phyloP scores from a whole-genome alignment of 805 yeast genomes.

The Zygosaccharomyces lentus region DNA sequence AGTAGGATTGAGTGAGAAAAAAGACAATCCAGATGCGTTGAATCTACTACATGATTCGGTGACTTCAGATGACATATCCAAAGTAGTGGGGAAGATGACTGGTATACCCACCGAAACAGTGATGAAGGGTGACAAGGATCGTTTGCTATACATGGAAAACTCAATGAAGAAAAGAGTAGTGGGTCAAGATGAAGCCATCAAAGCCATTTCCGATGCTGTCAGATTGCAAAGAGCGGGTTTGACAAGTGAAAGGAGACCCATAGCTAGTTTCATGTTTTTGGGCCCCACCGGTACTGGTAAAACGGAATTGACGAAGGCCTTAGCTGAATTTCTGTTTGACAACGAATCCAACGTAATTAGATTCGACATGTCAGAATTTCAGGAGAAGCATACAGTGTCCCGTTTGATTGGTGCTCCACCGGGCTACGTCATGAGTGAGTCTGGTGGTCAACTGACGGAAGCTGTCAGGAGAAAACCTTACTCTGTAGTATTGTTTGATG shows the following conservation, averaged over 20 bases:
- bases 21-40: constrained; percentile 33
- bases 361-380: constrained; percentile 98
- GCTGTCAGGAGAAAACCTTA: constrained; percentile 95
- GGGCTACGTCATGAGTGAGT: constrained; percentile 92
- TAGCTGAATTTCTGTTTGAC: constrained; percentile 88
- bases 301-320: constrained; percentile 88
- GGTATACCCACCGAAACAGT: constrained; percentile 91
- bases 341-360: constrained; percentile 82
- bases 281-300: constrained; percentile 99
- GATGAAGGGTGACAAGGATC: constrained; percentile 92
- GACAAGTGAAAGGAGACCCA: constrained; percentile 90
- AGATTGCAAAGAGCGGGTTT: constrained; percentile 95
- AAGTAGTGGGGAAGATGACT: constrained; percentile 88
- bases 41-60: constrained; percentile 72
- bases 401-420: constrained; percentile 97
- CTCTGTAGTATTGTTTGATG: constrained; percentile 88
- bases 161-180: constrained; percentile 73
- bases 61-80: constrained; percentile 88
- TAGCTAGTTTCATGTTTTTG: constrained; percentile 91
- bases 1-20: constrained; percentile 45
- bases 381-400: constrained; percentile 87
- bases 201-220: constrained; percentile 87
- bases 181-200: constrained; percentile 94
- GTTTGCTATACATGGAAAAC: constrained; percentile 80
- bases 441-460: constrained; percentile 92